These are phyloP conservation scores for Ilyonectria robusta DNA, from an alignment of 2,329 filamentous ascomycete genomes.

Conservation along the genomic window DNA sequence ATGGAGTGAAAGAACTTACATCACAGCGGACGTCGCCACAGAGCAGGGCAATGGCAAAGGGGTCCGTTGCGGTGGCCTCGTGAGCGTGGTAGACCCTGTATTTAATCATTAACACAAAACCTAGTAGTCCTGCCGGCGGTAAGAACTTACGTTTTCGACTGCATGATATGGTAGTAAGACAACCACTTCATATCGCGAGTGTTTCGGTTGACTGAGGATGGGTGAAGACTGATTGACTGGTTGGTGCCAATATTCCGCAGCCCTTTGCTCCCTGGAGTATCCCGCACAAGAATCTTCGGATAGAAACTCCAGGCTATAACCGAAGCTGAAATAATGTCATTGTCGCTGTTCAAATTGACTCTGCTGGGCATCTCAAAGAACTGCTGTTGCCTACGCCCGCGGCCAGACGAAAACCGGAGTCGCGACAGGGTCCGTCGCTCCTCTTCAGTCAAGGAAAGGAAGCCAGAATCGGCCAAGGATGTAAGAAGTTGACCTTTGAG, in stretches of 20 bases:
- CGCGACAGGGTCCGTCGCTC: slow-evolving; percentile 80
- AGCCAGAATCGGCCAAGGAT: slow-evolving; percentile 87
- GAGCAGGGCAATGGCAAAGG: slow-evolving; percentile 86
- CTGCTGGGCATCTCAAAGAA: slow-evolving; percentile 88
- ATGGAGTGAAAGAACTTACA: slow-evolving; percentile 60
- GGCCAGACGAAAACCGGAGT: slow-evolving; percentile 69
- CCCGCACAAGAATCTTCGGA: slow-evolving; percentile 88
- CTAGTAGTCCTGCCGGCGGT: not conserved
- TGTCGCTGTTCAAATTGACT: slow-evolving; percentile 82
- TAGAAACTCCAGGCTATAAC: slow-evolving; percentile 97
- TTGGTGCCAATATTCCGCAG: slow-evolving; percentile 95
- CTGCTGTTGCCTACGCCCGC: slow-evolving; percentile 73
- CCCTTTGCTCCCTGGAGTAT: slow-evolving; percentile 78
- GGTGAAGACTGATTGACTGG: slow-evolving; percentile 88
- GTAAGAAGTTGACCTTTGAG: slow-evolving; percentile 92
- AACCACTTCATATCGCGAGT: slow-evolving; percentile 81
- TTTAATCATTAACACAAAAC: slow-evolving; percentile 29
- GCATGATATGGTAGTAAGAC: slow-evolving; percentile 98
- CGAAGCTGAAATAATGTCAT: slow-evolving; percentile 83
- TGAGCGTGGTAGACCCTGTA: slow-evolving; percentile 87
- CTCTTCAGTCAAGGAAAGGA: slow-evolving; percentile 80
- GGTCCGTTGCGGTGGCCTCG: slow-evolving; percentile 85
- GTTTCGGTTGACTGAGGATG: slow-evolving; percentile 89
- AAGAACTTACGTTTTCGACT: slow-evolving; percentile 79
- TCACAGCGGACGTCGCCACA: slow-evolving; percentile 92